These are phyloP conservation scores for Xylaria sp. DNA, from an alignment of 2,329 filamentous ascomycete species.

Conservation along the genomic window DNA sequence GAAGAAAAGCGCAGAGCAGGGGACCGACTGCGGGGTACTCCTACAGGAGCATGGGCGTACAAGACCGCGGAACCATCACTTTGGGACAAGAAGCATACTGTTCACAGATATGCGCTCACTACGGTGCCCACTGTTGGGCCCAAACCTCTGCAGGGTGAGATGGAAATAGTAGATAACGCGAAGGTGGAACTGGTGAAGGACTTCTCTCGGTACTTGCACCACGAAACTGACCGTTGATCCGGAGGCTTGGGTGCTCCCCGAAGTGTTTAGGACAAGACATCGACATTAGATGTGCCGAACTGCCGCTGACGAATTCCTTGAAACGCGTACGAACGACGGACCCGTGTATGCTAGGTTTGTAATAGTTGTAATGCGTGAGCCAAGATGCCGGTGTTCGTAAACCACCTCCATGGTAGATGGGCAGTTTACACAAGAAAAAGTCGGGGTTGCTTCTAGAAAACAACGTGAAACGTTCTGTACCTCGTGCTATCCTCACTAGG, in stretches of 20 bases:
- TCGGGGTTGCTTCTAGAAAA: conserved; percentile 34
- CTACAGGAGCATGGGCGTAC: not conserved
- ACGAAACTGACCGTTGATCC: conserved; percentile 9
- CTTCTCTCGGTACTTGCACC: not conserved
- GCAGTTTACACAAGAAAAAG: not conserved
- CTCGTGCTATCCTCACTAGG: conserved; percentile 18
- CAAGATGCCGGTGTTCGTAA: not conserved
- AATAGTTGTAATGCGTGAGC: not conserved
- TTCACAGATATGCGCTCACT: not conserved
- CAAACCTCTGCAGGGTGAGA: conserved; percentile 4
- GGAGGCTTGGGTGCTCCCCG: not conserved
- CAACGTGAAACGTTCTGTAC: conserved; percentile 32
- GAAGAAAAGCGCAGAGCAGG: conserved; percentile 10
- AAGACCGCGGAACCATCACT: conserved; percentile 18
- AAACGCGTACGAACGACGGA: not conserved
- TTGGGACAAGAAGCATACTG: conserved; percentile 9
- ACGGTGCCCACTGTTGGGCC: not conserved
- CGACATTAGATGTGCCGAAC: not conserved
- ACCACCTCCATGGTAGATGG: not conserved
- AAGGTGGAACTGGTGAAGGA: not conserved
- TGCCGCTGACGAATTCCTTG: not conserved
- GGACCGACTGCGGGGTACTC: conserved; percentile 25
- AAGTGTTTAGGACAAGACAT: not conserved
- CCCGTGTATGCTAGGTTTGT: not conserved
- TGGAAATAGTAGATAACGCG: not conserved